A percentile compares a stretch with the other conserved stretches of the same genome.
Evolutionary conservation across 2,329 filamentous ascomycete genomes (phyloP).

Genomic region (Hirsutella minnesotensis): DNA sequence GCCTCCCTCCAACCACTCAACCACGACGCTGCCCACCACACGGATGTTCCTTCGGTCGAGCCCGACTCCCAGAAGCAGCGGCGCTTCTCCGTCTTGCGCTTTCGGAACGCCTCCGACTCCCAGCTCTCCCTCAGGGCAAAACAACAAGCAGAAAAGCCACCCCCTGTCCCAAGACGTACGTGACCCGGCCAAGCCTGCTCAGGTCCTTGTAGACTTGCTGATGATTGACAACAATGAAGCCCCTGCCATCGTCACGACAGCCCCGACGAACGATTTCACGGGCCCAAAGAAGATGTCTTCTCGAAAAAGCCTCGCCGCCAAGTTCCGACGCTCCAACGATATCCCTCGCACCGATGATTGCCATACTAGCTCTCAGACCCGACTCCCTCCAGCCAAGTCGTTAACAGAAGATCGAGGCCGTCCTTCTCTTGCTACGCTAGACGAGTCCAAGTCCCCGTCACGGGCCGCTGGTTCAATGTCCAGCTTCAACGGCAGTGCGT

Average conservation of each 20-base stretch:
- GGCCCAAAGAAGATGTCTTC: conserved; percentile 42
- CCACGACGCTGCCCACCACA: conserved; percentile 18
- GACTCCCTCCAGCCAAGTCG: conserved; percentile 19
- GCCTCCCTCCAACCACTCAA: conserved; percentile 11
- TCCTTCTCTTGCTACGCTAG: conserved; percentile 28
- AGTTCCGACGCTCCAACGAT: conserved; percentile 41
- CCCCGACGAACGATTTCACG: conserved; percentile 60
- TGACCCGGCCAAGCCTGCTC: conserved; percentile 6
- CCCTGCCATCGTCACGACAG: conserved; percentile 78
- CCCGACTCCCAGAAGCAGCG: conserved; percentile 44
- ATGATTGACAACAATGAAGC: conserved; percentile 26
- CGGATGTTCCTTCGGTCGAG: conserved; percentile 35
- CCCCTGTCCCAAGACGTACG: conserved; percentile 48
- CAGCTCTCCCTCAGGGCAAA: conserved; percentile 70
- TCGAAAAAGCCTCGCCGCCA: conserved; percentile 40
- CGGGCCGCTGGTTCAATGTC: conserved; percentile 6
- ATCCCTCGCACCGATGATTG: conserved; percentile 20
- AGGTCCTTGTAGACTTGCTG: conserved; percentile 8
- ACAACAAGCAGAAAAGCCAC: conserved; percentile 47
- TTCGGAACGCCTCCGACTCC: conserved; percentile 87
- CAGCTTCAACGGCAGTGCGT: conserved; percentile 24
- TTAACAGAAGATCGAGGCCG: conserved; percentile 31
- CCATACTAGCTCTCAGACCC: background rate
- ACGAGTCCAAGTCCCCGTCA: conserved; percentile 37
- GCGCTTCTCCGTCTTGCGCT: conserved; percentile 62